phyloP scores from a whole-genome alignment of 1,284 basidiomycete species.

The Melanopsichium pennsylvanicum region DNA sequence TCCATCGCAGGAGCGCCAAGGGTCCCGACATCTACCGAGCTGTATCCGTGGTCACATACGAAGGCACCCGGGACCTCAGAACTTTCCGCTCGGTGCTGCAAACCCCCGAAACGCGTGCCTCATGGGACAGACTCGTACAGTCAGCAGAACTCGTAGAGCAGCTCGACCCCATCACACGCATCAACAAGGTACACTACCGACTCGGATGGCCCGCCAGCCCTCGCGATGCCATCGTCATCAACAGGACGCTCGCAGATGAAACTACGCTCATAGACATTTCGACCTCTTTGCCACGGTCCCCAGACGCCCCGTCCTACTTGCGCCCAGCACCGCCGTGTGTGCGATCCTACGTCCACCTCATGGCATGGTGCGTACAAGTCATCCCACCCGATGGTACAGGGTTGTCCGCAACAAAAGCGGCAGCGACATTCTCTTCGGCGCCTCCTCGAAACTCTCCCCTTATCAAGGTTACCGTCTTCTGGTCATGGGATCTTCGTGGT shows the following conservation, averaged over 20 bases:
- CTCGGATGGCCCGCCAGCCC: constrained; percentile 94
- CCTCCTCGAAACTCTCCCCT: constrained; percentile 14
- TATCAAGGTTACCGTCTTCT: constrained; percentile 80
- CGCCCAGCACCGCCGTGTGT: constrained; percentile 94
- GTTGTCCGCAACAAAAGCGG: constrained; percentile 59
- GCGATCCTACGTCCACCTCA: constrained; percentile 84
- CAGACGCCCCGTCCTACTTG: constrained; percentile 90
- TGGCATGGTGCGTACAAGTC: constrained; percentile 91
- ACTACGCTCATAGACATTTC: constrained; percentile 86
- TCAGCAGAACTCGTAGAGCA: constrained; percentile 82
- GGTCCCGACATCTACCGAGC: constrained; percentile 83
- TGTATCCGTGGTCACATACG: constrained; percentile 78
- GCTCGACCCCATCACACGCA: constrained; percentile 83
- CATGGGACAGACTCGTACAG: constrained; percentile 89
- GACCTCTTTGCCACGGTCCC: constrained; percentile 90
- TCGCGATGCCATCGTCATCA: constrained; percentile 51
- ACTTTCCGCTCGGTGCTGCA: constrained; percentile 82
- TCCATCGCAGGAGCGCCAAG: constrained; percentile 68
- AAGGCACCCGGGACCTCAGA: constrained; percentile 74
- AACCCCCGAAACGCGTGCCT: constrained; percentile 78
- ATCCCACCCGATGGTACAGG: constrained; percentile 62
- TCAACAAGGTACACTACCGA: constrained; percentile 86
- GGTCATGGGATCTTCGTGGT: constrained; percentile 92
- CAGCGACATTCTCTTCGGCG: constrained; percentile 4
- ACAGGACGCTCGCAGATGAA: constrained; percentile 37